These are phyloP conservation scores for Thelephora terrestris DNA, from an alignment of 1,284 basidiomycete species.

Conservation along the genomic window DNA sequence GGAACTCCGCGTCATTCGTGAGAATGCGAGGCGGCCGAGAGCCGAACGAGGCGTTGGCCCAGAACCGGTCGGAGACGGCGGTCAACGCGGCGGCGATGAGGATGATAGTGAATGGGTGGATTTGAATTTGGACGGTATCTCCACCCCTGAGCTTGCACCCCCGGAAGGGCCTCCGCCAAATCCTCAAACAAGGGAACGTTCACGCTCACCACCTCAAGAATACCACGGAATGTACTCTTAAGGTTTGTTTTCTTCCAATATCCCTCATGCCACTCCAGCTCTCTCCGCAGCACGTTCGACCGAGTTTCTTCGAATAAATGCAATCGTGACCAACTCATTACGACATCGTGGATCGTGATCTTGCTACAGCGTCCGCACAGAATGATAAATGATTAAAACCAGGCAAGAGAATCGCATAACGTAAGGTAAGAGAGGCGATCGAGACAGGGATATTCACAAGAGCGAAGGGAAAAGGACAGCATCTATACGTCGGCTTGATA, in stretches of 20 bases:
- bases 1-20: neutral
- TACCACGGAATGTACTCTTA: conserved; percentile 44
- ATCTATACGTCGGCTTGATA: neutral
- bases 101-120: neutral
- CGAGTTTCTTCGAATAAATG: too few species aligned
- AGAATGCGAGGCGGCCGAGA: neutral
- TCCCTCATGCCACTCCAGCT: too few species aligned
- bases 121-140: neutral
- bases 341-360: too few species aligned
- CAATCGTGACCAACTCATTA: too few species aligned
- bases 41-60: too few species aligned
- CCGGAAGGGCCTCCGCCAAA: neutral
- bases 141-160: neutral
- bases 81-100: neutral
- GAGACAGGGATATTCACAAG: neutral
- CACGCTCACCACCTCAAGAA: conserved; percentile 14
- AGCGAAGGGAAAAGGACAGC: too few species aligned
- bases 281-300: too few species aligned
- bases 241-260: conserved; percentile 7
- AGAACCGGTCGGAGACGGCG: too few species aligned
- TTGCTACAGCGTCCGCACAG: too few species aligned
- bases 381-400: too few species aligned
- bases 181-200: conserved; percentile 2
- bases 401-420: too few species aligned
- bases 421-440: neutral